A percentile compares a stretch with the other conserved stretches of the same genome.
phyloP scores from a whole-genome alignment of 352 stramenopile genomes.

The Thraustotheca clavata region DNA sequence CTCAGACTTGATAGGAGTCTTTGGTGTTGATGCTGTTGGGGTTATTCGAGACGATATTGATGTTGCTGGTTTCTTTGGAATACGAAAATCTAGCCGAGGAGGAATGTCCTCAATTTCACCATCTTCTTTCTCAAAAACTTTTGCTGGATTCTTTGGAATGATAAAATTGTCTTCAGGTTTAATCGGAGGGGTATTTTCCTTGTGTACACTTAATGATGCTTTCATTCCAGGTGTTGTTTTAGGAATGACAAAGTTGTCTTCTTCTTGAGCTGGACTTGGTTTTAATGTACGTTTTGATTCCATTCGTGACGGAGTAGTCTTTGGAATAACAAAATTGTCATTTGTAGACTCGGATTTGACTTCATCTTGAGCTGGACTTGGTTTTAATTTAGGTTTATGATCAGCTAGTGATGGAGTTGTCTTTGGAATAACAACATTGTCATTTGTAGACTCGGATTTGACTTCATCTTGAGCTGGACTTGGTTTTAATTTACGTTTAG shows the following conservation, averaged over 20 bases:
- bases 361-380: too few species aligned
- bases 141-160: background rate
- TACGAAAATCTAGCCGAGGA: background rate
- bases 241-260: constrained; percentile 18
- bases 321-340: too few species aligned
- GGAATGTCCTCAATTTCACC: background rate
- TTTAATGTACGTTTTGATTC: too few species aligned
- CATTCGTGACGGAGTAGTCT: too few species aligned
- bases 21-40: background rate
- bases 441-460: too few species aligned
- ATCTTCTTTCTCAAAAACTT: background rate
- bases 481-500: too few species aligned
- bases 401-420: too few species aligned
- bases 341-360: too few species aligned
- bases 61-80: background rate
- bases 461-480: too few species aligned
- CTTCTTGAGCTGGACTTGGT: too few species aligned
- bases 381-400: too few species aligned
- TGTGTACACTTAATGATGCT: background rate
- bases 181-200: background rate
- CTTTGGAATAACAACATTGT: too few species aligned
- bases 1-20: background rate
- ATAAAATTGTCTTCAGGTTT: background rate
- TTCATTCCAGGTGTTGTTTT: background rate
- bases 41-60: background rate